Percentiles rank a stretch among this genome's conserved stretches.
phyloP scores from a whole-genome alignment of 148 eudicot species.

The Amaranthus cruentus region DNA sequence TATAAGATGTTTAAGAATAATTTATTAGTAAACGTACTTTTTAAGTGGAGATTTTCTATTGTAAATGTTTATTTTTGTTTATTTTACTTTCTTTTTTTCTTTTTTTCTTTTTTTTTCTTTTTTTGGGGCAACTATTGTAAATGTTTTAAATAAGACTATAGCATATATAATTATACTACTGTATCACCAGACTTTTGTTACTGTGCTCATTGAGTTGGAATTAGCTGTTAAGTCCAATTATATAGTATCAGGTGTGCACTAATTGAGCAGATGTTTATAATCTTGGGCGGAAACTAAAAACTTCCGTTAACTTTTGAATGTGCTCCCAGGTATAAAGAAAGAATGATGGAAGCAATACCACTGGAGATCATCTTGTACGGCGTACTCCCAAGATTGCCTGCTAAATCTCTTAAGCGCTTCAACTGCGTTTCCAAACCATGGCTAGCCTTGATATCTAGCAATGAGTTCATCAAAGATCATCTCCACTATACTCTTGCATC shows the following conservation, averaged over 20 bases:
- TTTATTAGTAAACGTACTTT: too few species aligned
- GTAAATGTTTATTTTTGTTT: too few species aligned
- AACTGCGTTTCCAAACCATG: constrained; percentile 25
- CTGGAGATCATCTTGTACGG: not conserved
- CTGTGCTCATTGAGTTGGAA: not conserved
- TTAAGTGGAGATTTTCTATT: too few species aligned
- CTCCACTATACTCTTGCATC: constrained; percentile 3
- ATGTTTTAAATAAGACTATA: too few species aligned
- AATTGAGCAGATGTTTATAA: not conserved
- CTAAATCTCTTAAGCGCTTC: constrained; percentile 21
- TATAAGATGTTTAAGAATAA: too few species aligned
- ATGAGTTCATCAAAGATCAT: constrained; percentile 16
- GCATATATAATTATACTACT: too few species aligned
- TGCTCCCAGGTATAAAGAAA: not conserved
- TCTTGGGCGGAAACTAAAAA: not conserved
- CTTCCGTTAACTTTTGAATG: not conserved
- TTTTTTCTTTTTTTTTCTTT: too few species aligned
- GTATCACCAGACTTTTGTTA: not conserved
- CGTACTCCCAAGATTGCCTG: constrained; percentile 23
- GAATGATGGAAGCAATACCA: constrained; percentile 13
- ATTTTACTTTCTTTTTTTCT: too few species aligned
- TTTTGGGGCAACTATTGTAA: too few species aligned
- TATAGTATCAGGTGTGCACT: not conserved
- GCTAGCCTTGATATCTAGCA: constrained; percentile 12
- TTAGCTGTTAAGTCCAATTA: not conserved